phyloP scores from a whole-genome alignment of 2,329 filamentous ascomycete species.

The Microcera coccophila region DNA sequence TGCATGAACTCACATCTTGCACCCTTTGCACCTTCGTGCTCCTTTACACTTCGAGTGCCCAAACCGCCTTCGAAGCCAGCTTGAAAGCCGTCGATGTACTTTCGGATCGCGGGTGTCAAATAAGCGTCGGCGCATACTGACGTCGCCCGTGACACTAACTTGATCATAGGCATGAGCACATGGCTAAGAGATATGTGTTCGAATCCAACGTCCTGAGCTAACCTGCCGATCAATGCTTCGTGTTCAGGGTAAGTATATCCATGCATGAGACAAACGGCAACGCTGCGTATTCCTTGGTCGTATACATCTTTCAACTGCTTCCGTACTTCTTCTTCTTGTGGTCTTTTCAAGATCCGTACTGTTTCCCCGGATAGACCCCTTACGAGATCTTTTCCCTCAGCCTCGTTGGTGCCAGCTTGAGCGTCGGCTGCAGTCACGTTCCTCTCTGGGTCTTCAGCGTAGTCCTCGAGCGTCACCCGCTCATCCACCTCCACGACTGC shows the following conservation, averaged over 20 bases:
- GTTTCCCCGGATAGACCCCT: conserved; percentile 66
- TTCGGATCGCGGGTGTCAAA: conserved; percentile 40
- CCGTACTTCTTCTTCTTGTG: conserved; percentile 51
- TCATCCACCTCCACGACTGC: conserved; percentile 86
- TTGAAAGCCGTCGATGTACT: conserved; percentile 67
- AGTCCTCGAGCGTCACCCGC: conserved; percentile 86
- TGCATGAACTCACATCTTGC: conserved; percentile 95
- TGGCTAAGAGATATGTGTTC: conserved; percentile 64
- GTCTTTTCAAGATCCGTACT: conserved; percentile 61
- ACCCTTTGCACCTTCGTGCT: conserved; percentile 59
- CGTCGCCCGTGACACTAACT: conserved; percentile 40
- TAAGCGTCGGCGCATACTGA: conserved; percentile 44
- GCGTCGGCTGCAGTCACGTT: conserved; percentile 52
- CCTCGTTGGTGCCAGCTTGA: conserved; percentile 45
- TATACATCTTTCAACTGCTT: conserved; percentile 60
- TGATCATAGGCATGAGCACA: conserved; percentile 43
- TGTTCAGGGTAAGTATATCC: conserved; percentile 88
- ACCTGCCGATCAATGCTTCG: conserved; percentile 69
- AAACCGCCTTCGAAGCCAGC: conserved; percentile 77
- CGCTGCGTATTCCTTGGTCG: conserved; percentile 66
- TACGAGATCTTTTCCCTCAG: conserved; percentile 56
- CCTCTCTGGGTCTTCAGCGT: conserved; percentile 78
- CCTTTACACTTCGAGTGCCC: conserved; percentile 69
- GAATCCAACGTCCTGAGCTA: conserved; percentile 72
- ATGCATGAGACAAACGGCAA: conserved; percentile 89